Percentiles rank a stretch among this genome's conserved stretches.
Evolutionary conservation across 805 yeast species (phyloP).

Genomic region (Saturnispora saitoi): DNA sequence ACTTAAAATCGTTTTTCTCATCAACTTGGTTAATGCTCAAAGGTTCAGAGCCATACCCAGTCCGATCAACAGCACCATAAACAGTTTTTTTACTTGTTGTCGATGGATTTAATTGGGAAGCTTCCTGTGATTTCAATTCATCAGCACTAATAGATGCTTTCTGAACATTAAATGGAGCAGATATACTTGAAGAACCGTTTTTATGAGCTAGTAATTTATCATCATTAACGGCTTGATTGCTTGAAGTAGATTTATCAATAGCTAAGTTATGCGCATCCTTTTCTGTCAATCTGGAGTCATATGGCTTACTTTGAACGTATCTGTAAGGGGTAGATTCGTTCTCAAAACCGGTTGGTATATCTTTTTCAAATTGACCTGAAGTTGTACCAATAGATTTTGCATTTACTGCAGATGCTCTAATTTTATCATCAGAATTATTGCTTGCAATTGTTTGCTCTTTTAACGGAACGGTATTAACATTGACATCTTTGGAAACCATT

Average conservation of each 20-base stretch:
- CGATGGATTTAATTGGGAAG: too few species aligned
- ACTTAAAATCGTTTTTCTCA: neutral
- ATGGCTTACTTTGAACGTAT: neutral
- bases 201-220: neutral
- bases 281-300: neutral
- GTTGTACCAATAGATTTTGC: neutral
- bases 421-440: neutral
- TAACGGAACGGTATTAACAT: neutral
- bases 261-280: neutral
- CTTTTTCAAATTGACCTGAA: neutral
- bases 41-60: neutral
- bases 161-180: neutral
- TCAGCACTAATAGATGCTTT: neutral
- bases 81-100: too few species aligned
- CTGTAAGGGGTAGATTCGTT: conserved; percentile 7
- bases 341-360: neutral
- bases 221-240: too few species aligned
- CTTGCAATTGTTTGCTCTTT: too few species aligned
- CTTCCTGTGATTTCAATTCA: neutral
- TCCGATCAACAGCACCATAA: too few species aligned
- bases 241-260: neutral
- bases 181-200: neutral
- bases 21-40: neutral
- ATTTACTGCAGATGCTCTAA: neutral
- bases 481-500: neutral